Conservation (phyloP, 2,329 filamentous ascomycete species). For the Cercospora sp. region DNA sequence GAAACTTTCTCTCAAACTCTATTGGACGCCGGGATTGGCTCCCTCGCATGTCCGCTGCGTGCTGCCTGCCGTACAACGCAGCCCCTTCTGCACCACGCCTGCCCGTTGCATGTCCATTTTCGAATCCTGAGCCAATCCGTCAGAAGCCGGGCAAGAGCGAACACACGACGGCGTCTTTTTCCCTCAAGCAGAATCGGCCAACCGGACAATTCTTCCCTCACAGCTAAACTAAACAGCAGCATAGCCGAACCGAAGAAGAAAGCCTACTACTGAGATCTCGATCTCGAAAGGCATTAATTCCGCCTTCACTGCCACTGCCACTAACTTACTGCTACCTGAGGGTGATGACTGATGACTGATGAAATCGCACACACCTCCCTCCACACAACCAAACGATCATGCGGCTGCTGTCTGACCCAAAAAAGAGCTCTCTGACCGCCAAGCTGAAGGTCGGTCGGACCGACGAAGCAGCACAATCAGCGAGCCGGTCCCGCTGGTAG, state of each 20-base stretch:
- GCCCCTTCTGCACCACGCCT: background rate
- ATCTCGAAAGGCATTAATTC: background rate
- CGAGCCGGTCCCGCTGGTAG: background rate
- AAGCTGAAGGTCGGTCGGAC: slow-evolving; percentile 4
- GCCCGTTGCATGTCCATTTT: background rate
- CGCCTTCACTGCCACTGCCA: background rate
- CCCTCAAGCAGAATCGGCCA: background rate
- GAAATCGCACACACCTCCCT: background rate
- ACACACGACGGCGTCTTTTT: background rate
- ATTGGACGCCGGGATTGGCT: slow-evolving; percentile 7
- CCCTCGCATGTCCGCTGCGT: slow-evolving; percentile 6
- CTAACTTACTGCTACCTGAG: background rate
- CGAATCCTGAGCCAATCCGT: background rate
- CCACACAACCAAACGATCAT: slow-evolving; percentile 10
- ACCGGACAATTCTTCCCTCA: background rate
- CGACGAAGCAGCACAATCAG: background rate
- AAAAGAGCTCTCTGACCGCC: slow-evolving; percentile 7
- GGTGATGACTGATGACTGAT: background rate
- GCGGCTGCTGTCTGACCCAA: slow-evolving; percentile 17
- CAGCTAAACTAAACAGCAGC: background rate
- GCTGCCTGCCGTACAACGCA: background rate
- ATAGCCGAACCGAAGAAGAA: background rate
- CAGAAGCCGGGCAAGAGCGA: background rate
- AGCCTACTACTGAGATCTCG: background rate
- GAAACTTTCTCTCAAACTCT: background rate